Base-by-base conservation (phyloP, 208 protist species). In the Leishmania tarentolae region DNA sequence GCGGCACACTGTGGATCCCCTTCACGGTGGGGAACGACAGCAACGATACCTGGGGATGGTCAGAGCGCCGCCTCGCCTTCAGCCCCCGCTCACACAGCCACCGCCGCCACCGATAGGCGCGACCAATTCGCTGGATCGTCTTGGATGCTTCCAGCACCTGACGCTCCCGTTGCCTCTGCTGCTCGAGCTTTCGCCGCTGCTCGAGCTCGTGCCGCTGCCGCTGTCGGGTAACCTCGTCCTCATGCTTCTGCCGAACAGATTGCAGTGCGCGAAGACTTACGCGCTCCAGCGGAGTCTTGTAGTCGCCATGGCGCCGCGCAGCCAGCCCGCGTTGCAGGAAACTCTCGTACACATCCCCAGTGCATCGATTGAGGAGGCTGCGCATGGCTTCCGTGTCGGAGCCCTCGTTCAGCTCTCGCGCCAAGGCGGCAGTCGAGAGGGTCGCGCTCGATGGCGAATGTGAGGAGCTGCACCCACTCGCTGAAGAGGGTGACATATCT, bases 251-350 rank as follows among this genome's bases (percentile, higher is more conserved):
- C 17, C 76, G 74, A 19, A 82, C 63, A 28, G 44, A 56, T 79
- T 89, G 79, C 63, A 96, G 80, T 57, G 82, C 86, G 0, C 80
- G 82, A 44, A 93, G 80, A 63, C 88, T 91, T 7, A 96, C 90
- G 28, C 76, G 76, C 31, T 94, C 78, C 56, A 94, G 87, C 21
- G 90, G 85, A 1, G 87, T 87, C 56, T 82, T 92, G 82, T 65
- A 88, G 44, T 90, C 83, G 5, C 90, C 90, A 1, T 17, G 42
- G 53, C 83, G 72, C 19, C 85, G 85, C 4, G 87, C 87, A 4
- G 57, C 82, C 21, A 57, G 59, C 3, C 78, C 71, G 63, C 87
- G 87, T 31, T 57, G 44, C 46, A 88, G 37, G 69, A 78, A 84
- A 6, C 68, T 37, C 52, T 74, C 76, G 57, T 85, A 88, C n/a